phyloP scores from a whole-genome alignment of 805 yeast genomes.

The Ogataea pilisensis region DNA sequence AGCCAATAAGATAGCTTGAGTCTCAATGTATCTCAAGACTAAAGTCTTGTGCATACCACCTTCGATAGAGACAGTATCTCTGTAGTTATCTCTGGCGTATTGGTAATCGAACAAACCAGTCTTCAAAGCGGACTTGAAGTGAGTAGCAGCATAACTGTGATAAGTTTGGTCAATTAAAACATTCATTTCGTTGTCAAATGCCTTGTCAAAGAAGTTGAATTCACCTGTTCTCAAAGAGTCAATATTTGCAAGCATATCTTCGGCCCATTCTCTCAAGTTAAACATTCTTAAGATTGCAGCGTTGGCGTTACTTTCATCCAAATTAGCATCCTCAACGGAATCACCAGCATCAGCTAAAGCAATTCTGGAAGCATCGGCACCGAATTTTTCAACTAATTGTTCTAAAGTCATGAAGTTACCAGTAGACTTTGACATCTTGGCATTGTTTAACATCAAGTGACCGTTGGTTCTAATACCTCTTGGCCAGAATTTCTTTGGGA shows the following conservation, averaged over 20 bases:
- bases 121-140: conserved; percentile 86
- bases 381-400: conserved; percentile 81
- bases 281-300: conserved; percentile 93
- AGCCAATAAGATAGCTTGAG: conserved; percentile 77
- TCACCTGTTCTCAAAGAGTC: conserved; percentile 55
- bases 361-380: conserved; percentile 96
- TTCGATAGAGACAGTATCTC: conserved; percentile 64
- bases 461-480: conserved; percentile 92
- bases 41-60: conserved; percentile 77
- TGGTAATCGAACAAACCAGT: conserved; percentile 91
- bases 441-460: conserved; percentile 90
- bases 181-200: conserved; percentile 94
- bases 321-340: conserved; percentile 94
- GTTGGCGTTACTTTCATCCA: conserved; percentile 93
- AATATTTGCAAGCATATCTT: conserved; percentile 55
- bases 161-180: conserved; percentile 68
- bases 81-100: conserved; percentile 91
- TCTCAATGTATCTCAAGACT: conserved; percentile 75
- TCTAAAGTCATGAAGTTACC: conserved; percentile 94
- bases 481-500: conserved; percentile 92
- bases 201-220: conserved; percentile 71
- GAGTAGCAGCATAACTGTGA: conserved; percentile 64
- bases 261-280: conserved; percentile 94
- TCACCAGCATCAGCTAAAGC: conserved; percentile 99
- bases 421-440: conserved; percentile 96